These are phyloP conservation scores for Raphanus sativus DNA, from an alignment of 345 rosid species.

Conservation along the genomic window DNA sequence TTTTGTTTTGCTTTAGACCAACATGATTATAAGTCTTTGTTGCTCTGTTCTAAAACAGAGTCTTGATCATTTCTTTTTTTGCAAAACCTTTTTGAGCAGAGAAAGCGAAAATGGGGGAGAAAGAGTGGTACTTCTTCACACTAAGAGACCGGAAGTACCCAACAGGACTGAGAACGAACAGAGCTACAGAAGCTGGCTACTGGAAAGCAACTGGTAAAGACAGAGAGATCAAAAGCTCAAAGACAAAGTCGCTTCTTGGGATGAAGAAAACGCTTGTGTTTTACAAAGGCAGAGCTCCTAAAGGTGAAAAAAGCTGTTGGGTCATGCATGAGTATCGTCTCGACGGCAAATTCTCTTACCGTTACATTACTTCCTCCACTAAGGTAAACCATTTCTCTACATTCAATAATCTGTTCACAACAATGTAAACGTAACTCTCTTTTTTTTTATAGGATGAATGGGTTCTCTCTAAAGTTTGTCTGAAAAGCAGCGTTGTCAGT, in stretches of 20 bases:
- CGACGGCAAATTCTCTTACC: constrained; percentile 89
- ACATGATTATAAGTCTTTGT: neutral
- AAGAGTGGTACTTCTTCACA: constrained; percentile 94
- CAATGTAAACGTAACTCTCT: neutral
- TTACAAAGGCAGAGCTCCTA: constrained; percentile 89
- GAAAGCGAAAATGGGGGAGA: constrained; percentile 91
- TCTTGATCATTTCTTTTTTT: too few relatives aligned
- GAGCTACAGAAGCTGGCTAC: constrained; percentile 96
- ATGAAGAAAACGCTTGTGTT: constrained; percentile 96
- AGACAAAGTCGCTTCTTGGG: constrained; percentile 80
- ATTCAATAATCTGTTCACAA: too few relatives aligned
- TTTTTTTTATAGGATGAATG: constrained; percentile 68
- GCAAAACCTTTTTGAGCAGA: constrained; percentile 37
- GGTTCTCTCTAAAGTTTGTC: constrained; percentile 88
- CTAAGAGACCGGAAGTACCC: constrained; percentile 88
- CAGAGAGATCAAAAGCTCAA: constrained; percentile 82
- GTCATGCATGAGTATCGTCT: constrained; percentile 98
- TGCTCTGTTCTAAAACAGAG: neutral
- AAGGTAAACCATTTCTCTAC: constrained; percentile 44
- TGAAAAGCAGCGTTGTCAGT: constrained; percentile 48
- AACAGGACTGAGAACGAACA: constrained; percentile 83
- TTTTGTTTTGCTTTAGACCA: neutral
- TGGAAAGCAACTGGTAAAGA: constrained; percentile 99
- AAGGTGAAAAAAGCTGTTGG: constrained; percentile 91
- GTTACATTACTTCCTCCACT: constrained; percentile 64